phyloP scores from a whole-genome alignment of 1,139 yeast species.

The Eremothecium gossypii region DNA sequence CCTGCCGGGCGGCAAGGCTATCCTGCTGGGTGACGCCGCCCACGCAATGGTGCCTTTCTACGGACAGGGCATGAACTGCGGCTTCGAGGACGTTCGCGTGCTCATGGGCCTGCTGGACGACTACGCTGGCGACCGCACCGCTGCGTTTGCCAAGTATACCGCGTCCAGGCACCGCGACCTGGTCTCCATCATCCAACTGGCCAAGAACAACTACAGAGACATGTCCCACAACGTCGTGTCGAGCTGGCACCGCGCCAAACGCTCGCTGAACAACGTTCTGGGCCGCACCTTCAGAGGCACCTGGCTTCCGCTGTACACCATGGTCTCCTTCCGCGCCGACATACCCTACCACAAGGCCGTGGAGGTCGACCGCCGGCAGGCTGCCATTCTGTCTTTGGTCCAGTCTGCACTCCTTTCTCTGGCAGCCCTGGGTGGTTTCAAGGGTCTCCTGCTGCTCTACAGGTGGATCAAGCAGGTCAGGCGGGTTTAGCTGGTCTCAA shows the following conservation, averaged over 20 bases:
- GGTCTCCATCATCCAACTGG: conserved; percentile 65
- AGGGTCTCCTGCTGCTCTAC: not conserved
- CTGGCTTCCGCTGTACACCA: conserved; percentile 85
- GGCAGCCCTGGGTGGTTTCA: not conserved
- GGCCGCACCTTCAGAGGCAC: conserved; percentile 46
- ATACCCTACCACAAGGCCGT: conserved; percentile 69
- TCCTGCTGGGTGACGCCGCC: conserved; percentile 86
- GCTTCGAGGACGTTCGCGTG: conserved; percentile 79
- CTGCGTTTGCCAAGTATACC: conserved; percentile 54
- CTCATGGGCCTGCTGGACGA: conserved; percentile 49
- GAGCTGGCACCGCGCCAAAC: conserved; percentile 52
- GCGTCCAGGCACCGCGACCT: conserved; percentile 53
- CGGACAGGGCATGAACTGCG: conserved; percentile 97
- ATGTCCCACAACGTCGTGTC: conserved; percentile 80
- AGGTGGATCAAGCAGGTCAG: not conserved
- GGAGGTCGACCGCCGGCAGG: conserved; percentile 43
- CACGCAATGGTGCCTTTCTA: conserved; percentile 96
- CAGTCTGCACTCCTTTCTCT: conserved; percentile 11
- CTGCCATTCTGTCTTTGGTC: conserved; percentile 29
- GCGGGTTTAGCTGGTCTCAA: too few species aligned
- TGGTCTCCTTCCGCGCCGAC: conserved; percentile 85
- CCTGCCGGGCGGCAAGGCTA: conserved; percentile 44
- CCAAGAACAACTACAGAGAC: conserved; percentile 73
- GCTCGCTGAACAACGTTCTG: conserved; percentile 56
- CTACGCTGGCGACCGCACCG: conserved; percentile 34